A percentile compares a stretch with the other conserved stretches of the same genome.
Evolutionary conservation across 352 stramenopile species (phyloP).

Genomic region (Phytophthora nicotianae): DNA sequence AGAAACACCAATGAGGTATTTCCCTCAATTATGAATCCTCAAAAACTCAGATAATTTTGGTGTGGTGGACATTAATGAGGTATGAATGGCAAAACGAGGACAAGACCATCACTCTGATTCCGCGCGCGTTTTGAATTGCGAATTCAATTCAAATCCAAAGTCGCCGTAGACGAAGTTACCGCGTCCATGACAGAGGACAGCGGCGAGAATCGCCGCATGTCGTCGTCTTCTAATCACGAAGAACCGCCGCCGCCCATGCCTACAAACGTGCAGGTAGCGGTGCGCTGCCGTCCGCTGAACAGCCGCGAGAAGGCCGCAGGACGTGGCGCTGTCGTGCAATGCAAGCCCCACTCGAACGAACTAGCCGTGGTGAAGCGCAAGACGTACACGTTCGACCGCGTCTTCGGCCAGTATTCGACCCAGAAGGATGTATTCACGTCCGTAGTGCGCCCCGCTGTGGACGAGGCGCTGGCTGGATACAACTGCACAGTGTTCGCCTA

Average conservation of each 20-base stretch:
- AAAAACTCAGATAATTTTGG: background rate
- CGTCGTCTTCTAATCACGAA: constrained; percentile 30
- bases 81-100: background rate
- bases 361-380: constrained; percentile 89
- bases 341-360: constrained; percentile 85
- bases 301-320: constrained; percentile 82
- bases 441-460: constrained; percentile 93
- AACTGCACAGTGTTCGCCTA: constrained; percentile 98
- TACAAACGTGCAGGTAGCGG: constrained; percentile 89
- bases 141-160: constrained; percentile 22
- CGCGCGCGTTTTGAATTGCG: constrained; percentile 19
- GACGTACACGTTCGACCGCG: constrained; percentile 92
- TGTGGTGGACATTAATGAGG: background rate
- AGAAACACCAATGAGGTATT: background rate
- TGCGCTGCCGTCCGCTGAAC: constrained; percentile 91
- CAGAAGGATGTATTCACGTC: constrained; percentile 97
- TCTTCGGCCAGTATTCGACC: constrained; percentile 95
- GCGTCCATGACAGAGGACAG: constrained; percentile 23
- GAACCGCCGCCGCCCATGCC: constrained; percentile 30
- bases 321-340: constrained; percentile 84
- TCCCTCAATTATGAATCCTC: background rate
- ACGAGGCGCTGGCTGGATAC: constrained; percentile 95
- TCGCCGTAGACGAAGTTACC: background rate
- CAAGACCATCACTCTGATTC: constrained; percentile 20
- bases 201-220: constrained; percentile 28